Evolutionary conservation across 192 early-diverging fungal species (phyloP), one percentile per base, ranked within the genome.

Genomic region (Backusella morwellensis): DNA sequence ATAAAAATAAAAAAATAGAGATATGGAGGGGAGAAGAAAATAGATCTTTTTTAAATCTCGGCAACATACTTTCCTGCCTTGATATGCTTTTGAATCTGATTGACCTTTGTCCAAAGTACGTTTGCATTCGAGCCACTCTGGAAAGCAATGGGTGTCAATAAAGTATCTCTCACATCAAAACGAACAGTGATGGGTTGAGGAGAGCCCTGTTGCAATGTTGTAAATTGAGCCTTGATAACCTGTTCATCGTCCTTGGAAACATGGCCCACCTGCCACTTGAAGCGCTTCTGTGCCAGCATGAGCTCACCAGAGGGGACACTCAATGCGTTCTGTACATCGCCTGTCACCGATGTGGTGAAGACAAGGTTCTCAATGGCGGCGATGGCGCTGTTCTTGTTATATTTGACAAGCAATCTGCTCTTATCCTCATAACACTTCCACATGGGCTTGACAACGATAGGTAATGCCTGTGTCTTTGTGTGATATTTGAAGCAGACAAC

Each of bases 381-480:
- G 14, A 67, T 35, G 32, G 80, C 70, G 1, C 67, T 59, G 15
- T 83, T 88, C 32, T 75, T 76, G n/a, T 85, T 80, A 75, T 88
- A 90, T 32, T 84, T 84, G 50, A 90, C 73, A 63, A 86, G 63
- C 7, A 90, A 69, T 9, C 84, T 73, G 2, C 87, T 84, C 74
- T 85, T 74, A 40, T 85, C 79, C 4, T 80, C 72, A 73, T 90
- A 87, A 38, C 83, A 86, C 73, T 88, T 90, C 89, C 89, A 90
- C 6, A 85, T 76, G 3, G 87, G 87, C 76, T 79, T 54, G 56
- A 81, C 74, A 66, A 73, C 76, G 67, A 83, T 12, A 36, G 89
- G 75, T 68, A 71, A 29, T 19, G 42, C 59, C 73, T 74, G 32
- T 26, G 23, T 66, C 75, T 75, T 74, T 8, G 72, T 44, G 41